Conservation (phyloP, 139 green algal species). For the Volvox reticuliferus region DNA sequence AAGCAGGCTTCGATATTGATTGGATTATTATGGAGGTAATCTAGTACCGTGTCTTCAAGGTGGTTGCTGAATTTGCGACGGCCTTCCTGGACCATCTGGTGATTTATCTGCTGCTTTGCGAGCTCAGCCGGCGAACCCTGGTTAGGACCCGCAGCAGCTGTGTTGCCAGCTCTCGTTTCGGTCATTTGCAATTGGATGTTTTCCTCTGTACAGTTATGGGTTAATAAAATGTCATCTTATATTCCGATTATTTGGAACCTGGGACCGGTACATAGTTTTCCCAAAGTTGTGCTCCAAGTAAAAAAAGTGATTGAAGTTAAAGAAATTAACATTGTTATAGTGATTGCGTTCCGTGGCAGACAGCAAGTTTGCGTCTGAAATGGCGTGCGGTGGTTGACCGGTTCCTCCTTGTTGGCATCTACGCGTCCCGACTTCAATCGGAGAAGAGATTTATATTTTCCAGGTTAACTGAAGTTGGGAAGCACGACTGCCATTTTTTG, state of each 20-base stretch:
- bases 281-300: too few species aligned
- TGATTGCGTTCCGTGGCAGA: too few species aligned
- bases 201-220: too few species aligned
- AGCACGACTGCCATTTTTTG: too few species aligned
- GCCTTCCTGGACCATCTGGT: slow-evolving; percentile 29
- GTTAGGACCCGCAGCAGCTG: not conserved
- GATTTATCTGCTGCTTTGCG: not conserved
- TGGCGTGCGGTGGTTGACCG: too few species aligned
- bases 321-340: too few species aligned
- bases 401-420: too few species aligned
- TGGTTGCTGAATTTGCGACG: slow-evolving; percentile 49
- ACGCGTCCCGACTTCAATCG: too few species aligned
- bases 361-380: too few species aligned
- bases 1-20: slow-evolving; percentile 22
- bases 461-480: too few species aligned
- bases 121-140: not conserved
- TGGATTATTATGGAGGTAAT: slow-evolving; percentile 65
- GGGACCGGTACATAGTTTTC: not conserved
- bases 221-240: not conserved
- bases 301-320: too few species aligned
- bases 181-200: not conserved
- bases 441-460: too few species aligned
- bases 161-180: not conserved
- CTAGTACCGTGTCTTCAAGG: slow-evolving; percentile 54
- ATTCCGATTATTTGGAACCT: not conserved